These are phyloP conservation scores for Petasospora fabianii DNA, from an alignment of 1,139 yeast genomes.

Conservation along the genomic window DNA sequence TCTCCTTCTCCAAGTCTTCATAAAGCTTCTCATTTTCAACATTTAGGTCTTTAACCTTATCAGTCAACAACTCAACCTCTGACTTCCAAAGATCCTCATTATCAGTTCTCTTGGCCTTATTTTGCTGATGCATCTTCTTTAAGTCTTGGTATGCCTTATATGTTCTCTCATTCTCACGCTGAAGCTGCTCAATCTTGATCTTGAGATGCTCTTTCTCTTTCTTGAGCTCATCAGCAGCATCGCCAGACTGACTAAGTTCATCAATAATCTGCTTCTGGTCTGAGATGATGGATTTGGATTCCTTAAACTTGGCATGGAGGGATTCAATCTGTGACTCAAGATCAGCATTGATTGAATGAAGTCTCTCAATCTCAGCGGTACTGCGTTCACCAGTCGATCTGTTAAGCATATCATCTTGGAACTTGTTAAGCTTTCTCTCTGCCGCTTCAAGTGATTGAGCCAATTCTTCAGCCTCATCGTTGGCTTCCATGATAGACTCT, in stretches of 20 bases:
- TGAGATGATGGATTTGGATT: conserved; percentile 22
- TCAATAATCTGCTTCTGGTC: conserved; percentile 24
- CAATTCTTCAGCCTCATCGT: conserved; percentile 10
- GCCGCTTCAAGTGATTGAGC: conserved; percentile 5
- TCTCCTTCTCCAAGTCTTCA: conserved; percentile 18
- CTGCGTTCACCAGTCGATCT: conserved; percentile 12
- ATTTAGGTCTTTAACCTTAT: conserved; percentile 20
- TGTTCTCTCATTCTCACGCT: conserved; percentile 23
- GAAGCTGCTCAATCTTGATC: conserved; percentile 21
- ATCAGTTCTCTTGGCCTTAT: conserved; percentile 4
- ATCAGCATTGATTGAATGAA: conserved; percentile 11
- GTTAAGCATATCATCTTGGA: conserved; percentile 14
- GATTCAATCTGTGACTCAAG: conserved; percentile 21
- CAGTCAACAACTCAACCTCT: conserved; percentile 20
- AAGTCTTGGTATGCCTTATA: conserved; percentile 18
- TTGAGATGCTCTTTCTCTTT: conserved; percentile 21
- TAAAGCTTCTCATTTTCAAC: conserved; percentile 22
- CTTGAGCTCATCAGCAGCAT: conserved; percentile 15
- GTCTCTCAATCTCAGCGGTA: conserved; percentile 6
- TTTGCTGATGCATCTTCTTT: conserved; percentile 10
- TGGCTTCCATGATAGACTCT: conserved; percentile 10
- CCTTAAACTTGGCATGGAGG: conserved; percentile 19
- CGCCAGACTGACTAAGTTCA: conserved; percentile 14
- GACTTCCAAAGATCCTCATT: conserved; percentile 13
- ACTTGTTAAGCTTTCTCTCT: conserved; percentile 5